Evolutionary conservation across 2,329 filamentous ascomycete genomes (phyloP).

Genomic region (Sporothrix humicola): DNA sequence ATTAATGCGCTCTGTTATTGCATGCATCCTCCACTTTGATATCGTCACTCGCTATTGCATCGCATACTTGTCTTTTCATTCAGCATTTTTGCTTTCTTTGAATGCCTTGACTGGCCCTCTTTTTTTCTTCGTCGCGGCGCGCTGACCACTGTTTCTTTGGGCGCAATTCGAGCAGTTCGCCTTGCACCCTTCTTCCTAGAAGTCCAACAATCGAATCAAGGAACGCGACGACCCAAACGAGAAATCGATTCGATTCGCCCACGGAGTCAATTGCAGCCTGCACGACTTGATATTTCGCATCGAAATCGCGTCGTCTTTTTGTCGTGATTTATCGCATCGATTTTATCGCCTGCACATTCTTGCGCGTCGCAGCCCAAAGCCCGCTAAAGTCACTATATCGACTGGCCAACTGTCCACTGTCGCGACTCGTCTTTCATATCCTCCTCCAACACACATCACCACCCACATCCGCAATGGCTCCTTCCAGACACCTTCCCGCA

Average conservation of each 20-base stretch:
- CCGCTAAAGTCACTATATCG: constrained; percentile 4
- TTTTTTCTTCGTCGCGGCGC: neutral
- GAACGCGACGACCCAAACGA: neutral
- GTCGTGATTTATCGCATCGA: constrained; percentile 25
- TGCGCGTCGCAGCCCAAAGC: constrained; percentile 22
- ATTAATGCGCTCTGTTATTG: constrained; percentile 26
- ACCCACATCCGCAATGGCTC: constrained; percentile 38
- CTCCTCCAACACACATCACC: constrained; percentile 8
- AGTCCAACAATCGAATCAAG: neutral
- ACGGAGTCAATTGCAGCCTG: neutral
- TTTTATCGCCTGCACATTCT: neutral
- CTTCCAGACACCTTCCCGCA: constrained; percentile 48
- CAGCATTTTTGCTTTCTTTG: constrained; percentile 1
- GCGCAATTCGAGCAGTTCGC: constrained; percentile 3
- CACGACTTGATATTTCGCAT: neutral
- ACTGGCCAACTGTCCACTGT: constrained; percentile 28
- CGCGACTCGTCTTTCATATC: neutral
- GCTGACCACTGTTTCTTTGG: neutral
- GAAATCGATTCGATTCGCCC: neutral
- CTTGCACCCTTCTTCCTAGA: neutral
- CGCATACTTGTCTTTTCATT: neutral
- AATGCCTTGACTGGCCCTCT: neutral
- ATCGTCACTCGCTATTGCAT: neutral
- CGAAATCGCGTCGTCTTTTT: neutral
- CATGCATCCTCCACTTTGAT: constrained; percentile 2